Conservation (phyloP, 495 filamentous ascomycete genomes). For the Trichocladium antarcticum region DNA sequence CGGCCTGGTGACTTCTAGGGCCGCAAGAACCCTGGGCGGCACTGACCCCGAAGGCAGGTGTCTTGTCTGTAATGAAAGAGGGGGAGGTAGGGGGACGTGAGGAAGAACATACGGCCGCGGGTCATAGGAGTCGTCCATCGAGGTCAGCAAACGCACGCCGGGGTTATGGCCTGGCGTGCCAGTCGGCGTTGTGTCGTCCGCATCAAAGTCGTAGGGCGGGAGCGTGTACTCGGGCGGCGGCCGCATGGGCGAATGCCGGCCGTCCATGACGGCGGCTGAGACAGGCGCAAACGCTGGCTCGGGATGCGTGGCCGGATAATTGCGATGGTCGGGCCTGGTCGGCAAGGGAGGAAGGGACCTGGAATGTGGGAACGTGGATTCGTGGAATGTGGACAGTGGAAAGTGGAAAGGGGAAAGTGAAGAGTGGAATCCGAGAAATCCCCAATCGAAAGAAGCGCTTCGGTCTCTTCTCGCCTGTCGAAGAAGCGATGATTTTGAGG, state of each 20-base stretch:
- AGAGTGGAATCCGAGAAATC: background rate
- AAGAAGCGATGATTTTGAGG: too few species aligned
- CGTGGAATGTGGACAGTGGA: too few species aligned
- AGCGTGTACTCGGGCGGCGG: slow-evolving; percentile 37
- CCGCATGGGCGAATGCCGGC: slow-evolving; percentile 31
- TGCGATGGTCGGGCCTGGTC: background rate
- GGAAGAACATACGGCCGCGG: slow-evolving; percentile 35
- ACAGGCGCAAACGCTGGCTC: background rate
- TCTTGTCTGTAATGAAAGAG: slow-evolving; percentile 14
- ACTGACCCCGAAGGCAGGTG: background rate
- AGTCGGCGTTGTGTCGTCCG: slow-evolving; percentile 32
- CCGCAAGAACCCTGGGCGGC: slow-evolving; percentile 3
- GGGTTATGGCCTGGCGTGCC: slow-evolving; percentile 26
- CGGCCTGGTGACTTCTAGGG: background rate
- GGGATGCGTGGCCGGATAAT: background rate
- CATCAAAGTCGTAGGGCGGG: slow-evolving; percentile 40
- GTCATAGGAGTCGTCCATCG: slow-evolving; percentile 34
- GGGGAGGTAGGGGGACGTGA: slow-evolving; percentile 21
- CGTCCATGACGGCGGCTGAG: slow-evolving; percentile 33
- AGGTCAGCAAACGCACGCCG: slow-evolving; percentile 43
- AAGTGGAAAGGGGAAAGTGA: background rate
- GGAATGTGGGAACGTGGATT: background rate
- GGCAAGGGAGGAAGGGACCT: background rate
- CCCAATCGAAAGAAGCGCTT: too few species aligned
- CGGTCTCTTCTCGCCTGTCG: too few species aligned